Base-by-base conservation (phyloP, 1,284 basidiomycete species). In the Termitomyces sp. region DNA sequence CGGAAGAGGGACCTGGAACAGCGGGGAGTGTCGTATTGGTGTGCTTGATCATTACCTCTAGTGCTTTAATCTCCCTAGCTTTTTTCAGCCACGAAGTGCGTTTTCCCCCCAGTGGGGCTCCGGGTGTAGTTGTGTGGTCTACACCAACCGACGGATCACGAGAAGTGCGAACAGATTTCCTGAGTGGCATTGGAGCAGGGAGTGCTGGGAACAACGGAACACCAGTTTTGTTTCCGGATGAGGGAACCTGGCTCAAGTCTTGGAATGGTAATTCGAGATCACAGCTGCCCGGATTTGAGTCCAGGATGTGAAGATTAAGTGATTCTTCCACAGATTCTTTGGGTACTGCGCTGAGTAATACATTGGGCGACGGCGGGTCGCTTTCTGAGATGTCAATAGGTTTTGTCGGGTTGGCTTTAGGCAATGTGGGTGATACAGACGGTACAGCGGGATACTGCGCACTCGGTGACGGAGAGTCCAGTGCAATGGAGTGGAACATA, bases 21-120 rank as follows among this genome's bases (percentile, higher is more conserved):
- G 52, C 39, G 30, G 59, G 51, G 3, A 59, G 63, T 39, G 65
- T 52, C 31, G 65, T 61, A 52, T 62, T 70, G 3, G 69, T 59
- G 47, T 78, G 77, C 63, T 77, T 80, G 3, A 64, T 66, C 12
- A 74, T 74, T 33, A 70, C 74, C 61, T 88, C 88, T 62, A 84
- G 67, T 4, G 86, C 85, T 61, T 89, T 90, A 21, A 78, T 84
- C 65, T 90, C 88, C 41, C 87, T 77, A 12, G 84, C 86, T 62
- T 87, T 88, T 65, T 80, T 81, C 53, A 91, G 67, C 88, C 89
- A 90, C 0, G 88, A 91, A 12, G 86, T 84, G 26, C 88, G 80
- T 62, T 87, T 88, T 3, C 79, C 80, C 10, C 70, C 73, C 17
- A 69, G 58, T 7, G 71, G 71, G 43, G 72, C 70, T 5, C 80